A percentile compares a stretch with the other conserved stretches of the same genome.
Conservation (phyloP, 768 basidiomycete genomes). For the Crucibulum laeve region DNA sequence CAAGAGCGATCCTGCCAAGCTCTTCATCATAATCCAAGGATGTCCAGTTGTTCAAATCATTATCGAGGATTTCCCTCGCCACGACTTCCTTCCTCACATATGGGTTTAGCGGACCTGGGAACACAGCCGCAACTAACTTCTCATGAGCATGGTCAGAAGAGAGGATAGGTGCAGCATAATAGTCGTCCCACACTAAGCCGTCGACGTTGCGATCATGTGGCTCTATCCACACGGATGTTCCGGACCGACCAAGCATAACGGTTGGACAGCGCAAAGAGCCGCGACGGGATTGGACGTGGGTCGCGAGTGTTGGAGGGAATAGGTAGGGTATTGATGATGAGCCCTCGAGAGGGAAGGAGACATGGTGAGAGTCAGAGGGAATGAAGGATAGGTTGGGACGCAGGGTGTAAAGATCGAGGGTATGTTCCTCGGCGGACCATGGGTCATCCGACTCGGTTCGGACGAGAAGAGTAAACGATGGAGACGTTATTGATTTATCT, state of each 20-base stretch:
- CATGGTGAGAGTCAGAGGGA: slow-evolving; percentile 8
- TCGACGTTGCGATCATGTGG: slow-evolving; percentile 41
- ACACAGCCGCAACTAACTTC: slow-evolving; percentile 41
- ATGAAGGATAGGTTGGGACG: slow-evolving; percentile 25
- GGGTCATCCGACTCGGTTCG: slow-evolving; percentile 59
- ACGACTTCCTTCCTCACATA: slow-evolving; percentile 11
- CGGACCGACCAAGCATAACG: slow-evolving; percentile 48
- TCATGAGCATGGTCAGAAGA: slow-evolving; percentile 21
- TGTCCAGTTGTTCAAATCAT: slow-evolving; percentile 42
- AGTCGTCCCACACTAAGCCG: slow-evolving; percentile 25
- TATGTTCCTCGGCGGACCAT: slow-evolving; percentile 45
- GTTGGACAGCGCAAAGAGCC: slow-evolving; percentile 53
- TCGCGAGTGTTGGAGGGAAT: slow-evolving; percentile 43
- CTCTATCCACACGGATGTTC: slow-evolving; percentile 62
- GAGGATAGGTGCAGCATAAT: background rate
- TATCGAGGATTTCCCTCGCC: slow-evolving; percentile 21
- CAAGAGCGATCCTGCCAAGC: slow-evolving; percentile 47
- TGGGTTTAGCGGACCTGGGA: slow-evolving; percentile 40
- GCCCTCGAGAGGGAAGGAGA: background rate
- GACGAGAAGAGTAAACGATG: slow-evolving; percentile 44
- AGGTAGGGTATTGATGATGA: slow-evolving; percentile 22
- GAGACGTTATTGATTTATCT: background rate
- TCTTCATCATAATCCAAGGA: slow-evolving; percentile 61
- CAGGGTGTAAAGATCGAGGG: slow-evolving; percentile 50
- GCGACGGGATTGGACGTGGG: slow-evolving; percentile 32